Conservation (phyloP, 768 basidiomycete species). For the Tephrocybe sp. region DNA sequence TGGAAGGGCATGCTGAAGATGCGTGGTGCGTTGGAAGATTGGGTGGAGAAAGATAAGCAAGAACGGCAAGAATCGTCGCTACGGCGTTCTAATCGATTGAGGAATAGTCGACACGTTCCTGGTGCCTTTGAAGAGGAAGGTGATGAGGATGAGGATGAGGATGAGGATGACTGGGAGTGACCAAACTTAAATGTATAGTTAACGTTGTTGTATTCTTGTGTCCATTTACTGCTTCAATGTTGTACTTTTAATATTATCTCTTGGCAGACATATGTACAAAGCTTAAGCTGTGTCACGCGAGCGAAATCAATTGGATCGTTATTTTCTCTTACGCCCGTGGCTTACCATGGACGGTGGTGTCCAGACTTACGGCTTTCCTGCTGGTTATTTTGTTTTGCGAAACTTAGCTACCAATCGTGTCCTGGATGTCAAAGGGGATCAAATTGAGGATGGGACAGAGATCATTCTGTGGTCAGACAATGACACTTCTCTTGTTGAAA, state of each 20-base stretch:
- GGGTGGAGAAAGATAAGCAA: conserved; percentile 53
- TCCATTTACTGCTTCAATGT: too few species aligned
- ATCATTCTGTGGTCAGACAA: conserved; percentile 71
- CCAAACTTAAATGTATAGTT: too few species aligned
- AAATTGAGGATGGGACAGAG: conserved; percentile 59
- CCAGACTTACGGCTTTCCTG: conserved; percentile 44
- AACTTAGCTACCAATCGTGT: conserved; percentile 53
- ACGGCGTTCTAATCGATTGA: conserved; percentile 27
- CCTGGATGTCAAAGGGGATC: conserved; percentile 56
- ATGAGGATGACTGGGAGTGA: neutral
- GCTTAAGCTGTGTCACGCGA: neutral
- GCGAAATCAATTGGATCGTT: neutral
- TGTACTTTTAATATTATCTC: too few species aligned
- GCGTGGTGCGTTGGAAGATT: conserved; percentile 67
- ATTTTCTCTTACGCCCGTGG: neutral
- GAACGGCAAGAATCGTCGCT: conserved; percentile 20
- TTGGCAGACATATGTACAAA: neutral
- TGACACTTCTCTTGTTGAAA: conserved; percentile 77
- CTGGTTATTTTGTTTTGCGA: conserved; percentile 65
- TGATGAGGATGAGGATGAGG: conserved; percentile 10
- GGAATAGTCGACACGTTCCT: conserved; percentile 15
- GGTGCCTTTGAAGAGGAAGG: conserved; percentile 20
- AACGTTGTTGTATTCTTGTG: neutral
- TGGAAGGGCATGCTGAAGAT: conserved; percentile 92
- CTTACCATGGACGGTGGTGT: conserved; percentile 24